phyloP scores from a whole-genome alignment of 176 grass and related monocot genomes.

The Carex myosuroides region DNA sequence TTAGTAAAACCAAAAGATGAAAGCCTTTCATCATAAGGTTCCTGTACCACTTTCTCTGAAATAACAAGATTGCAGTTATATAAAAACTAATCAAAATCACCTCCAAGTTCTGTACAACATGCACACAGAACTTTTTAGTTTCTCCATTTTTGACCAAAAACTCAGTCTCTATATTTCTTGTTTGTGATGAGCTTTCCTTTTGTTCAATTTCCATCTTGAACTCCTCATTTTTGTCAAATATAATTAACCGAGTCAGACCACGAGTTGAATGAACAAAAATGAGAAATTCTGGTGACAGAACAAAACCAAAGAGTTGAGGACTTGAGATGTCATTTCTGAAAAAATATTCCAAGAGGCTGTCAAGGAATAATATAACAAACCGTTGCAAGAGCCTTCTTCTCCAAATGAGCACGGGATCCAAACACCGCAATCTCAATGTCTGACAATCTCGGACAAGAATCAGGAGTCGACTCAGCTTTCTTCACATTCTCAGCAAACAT shows the following conservation, averaged over 20 bases:
- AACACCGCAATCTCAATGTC: constrained; percentile 79
- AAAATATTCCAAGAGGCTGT: background rate
- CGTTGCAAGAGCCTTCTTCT: constrained; percentile 95
- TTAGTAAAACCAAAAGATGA: constrained; percentile 77
- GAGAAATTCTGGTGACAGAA: background rate
- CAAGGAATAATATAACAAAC: constrained; percentile 29
- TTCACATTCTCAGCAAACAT: constrained; percentile 41
- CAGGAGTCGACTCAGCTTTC: constrained; percentile 8
- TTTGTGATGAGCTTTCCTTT: background rate
- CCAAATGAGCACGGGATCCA: constrained; percentile 89
- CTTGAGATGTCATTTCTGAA: background rate
- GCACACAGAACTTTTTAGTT: background rate
- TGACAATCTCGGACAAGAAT: constrained; percentile 37
- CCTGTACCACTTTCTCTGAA: constrained; percentile 94
- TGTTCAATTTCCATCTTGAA: background rate
- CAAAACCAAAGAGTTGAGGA: background rate
- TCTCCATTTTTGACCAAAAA: background rate
- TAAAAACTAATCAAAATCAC: background rate
- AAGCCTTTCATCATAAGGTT: constrained; percentile 99
- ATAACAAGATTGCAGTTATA: constrained; percentile 8
- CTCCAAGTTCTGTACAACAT: background rate
- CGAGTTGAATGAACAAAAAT: background rate
- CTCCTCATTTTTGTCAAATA: background rate
- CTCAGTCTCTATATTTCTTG: background rate
- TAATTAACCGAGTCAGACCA: background rate